These are phyloP conservation scores for Neurospora sp. DNA, from an alignment of 495 filamentous ascomycete species.

Conservation along the genomic window DNA sequence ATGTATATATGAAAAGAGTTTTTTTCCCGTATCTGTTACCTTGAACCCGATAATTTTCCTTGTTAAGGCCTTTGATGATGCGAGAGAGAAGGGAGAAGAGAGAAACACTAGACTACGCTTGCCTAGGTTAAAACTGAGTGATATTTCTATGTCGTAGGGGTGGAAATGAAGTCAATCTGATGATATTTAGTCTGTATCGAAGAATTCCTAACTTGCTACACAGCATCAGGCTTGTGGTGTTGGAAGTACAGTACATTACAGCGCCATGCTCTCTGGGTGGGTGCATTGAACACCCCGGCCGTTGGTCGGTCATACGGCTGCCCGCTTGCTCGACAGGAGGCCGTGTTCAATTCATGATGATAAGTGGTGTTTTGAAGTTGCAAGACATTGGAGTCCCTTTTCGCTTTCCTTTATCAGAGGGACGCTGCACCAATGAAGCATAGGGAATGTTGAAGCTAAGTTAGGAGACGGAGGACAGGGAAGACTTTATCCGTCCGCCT, in stretches of 20 bases:
- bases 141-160: neutral
- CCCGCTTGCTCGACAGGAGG: neutral
- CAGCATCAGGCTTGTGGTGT: neutral
- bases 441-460: neutral
- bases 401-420: neutral
- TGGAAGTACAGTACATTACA: neutral
- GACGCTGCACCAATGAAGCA: neutral
- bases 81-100: neutral
- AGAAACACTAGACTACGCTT: neutral
- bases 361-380: neutral
- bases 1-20: neutral
- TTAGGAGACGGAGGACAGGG: neutral
- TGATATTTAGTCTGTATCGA: neutral
- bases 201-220: neutral
- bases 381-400: neutral
- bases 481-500: neutral
- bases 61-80: neutral
- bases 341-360: neutral
- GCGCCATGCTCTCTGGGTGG: neutral
- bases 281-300: neutral
- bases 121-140: neutral
- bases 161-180: neutral
- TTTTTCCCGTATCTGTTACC: neutral
- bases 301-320: neutral
- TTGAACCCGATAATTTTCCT: accelerated